Evolutionary conservation across 441 rosid genomes (phyloP).

Genomic region (Pelargonium citronellum): DNA sequence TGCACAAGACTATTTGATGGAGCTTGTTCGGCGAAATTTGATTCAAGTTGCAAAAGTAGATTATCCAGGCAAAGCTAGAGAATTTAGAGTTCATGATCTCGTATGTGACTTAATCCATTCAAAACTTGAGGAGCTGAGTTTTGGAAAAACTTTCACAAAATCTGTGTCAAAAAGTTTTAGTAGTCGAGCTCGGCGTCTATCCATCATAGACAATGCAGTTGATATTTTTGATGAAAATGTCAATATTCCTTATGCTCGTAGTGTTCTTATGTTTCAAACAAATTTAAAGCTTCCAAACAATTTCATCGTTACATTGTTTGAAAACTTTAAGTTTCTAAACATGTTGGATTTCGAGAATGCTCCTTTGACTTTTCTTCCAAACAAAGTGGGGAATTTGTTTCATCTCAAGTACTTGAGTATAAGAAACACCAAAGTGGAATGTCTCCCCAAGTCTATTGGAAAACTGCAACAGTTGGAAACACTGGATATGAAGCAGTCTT

Average conservation of each 20-base stretch:
- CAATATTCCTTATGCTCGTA: not conserved
- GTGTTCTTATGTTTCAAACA: not conserved
- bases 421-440: slow-evolving; percentile 8
- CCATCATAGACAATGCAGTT: not conserved
- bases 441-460: slow-evolving; percentile 16
- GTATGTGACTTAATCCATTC: slow-evolving; percentile 6
- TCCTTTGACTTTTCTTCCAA: not conserved
- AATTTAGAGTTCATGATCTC: slow-evolving; percentile 13
- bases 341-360: slow-evolving; percentile 11
- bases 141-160: not conserved
- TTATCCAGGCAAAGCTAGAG: not conserved
- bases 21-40: slow-evolving; percentile 12
- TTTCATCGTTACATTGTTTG: not conserved
- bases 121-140: not conserved
- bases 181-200: slow-evolving; percentile 1
- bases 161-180: not conserved
- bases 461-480: slow-evolving; percentile 11
- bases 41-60: not conserved
- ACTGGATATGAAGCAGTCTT: slow-evolving; percentile 14
- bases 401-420: slow-evolving; percentile 14
- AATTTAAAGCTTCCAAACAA: not conserved
- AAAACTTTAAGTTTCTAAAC: not conserved
- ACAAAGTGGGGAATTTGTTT: slow-evolving; percentile 14
- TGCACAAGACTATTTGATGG: not conserved
- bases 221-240: not conserved